phyloP scores from a whole-genome alignment of 2,329 filamentous ascomycete species.

The Pseudocercospora cruenta region DNA sequence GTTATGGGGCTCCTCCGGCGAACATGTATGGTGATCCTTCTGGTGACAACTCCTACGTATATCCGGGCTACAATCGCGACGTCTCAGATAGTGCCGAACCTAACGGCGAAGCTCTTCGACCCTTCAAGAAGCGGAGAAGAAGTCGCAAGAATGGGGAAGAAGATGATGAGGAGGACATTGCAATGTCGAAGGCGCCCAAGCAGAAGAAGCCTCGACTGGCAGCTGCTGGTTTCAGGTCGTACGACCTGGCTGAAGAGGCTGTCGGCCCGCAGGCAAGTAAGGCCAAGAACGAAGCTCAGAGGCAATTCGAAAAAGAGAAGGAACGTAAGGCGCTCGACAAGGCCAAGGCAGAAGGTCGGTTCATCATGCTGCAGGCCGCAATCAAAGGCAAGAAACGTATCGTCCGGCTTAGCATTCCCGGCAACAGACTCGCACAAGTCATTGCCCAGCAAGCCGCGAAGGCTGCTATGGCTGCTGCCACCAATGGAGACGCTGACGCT shows the following conservation, averaged over 20 bases:
- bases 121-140: slow-evolving; percentile 34
- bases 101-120: slow-evolving; percentile 21
- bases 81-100: slow-evolving; percentile 39
- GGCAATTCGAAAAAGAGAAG: slow-evolving; percentile 53
- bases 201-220: slow-evolving; percentile 39
- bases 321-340: slow-evolving; percentile 46
- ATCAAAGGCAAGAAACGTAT: slow-evolving; percentile 51
- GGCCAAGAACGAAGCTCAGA: slow-evolving; percentile 49
- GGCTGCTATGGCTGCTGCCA: slow-evolving; percentile 27
- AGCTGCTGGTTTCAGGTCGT: slow-evolving; percentile 38
- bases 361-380: slow-evolving; percentile 50
- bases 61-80: slow-evolving; percentile 30
- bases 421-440: slow-evolving; percentile 43
- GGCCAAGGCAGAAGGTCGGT: slow-evolving; percentile 48
- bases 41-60: slow-evolving; percentile 32
- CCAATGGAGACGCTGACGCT: slow-evolving; percentile 34
- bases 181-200: slow-evolving; percentile 41
- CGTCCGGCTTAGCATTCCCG: slow-evolving; percentile 45
- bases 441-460: slow-evolving; percentile 38
- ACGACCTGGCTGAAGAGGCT: slow-evolving; percentile 35
- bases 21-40: slow-evolving; percentile 38
- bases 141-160: slow-evolving; percentile 26
- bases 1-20: slow-evolving; percentile 33
- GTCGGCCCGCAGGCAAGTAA: slow-evolving; percentile 29
- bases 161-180: slow-evolving; percentile 40